Percentiles rank a stretch among this genome's conserved stretches.
Conservation (phyloP, 2,329 filamentous ascomycete species). For the Diaporthe destruens region DNA sequence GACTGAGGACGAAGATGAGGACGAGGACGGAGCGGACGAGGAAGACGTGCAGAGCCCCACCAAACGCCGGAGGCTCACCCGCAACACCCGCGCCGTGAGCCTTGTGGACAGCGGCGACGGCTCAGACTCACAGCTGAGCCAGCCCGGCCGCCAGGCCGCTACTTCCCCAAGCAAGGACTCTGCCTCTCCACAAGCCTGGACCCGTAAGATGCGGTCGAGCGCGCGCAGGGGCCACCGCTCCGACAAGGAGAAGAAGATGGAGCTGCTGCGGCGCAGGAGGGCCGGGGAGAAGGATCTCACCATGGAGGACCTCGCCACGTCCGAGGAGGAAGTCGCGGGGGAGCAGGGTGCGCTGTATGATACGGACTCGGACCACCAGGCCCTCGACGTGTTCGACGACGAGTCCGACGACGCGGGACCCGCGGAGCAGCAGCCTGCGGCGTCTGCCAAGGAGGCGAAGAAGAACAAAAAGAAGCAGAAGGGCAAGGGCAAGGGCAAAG, state of each 20-base stretch:
- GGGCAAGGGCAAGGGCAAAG: slow-evolving; percentile 39
- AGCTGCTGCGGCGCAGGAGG: slow-evolving; percentile 54
- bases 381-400: slow-evolving; percentile 51
- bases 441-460: slow-evolving; percentile 38
- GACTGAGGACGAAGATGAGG: slow-evolving; percentile 33
- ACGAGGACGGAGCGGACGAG: slow-evolving; percentile 35
- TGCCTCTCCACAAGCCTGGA: slow-evolving; percentile 24
- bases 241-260: slow-evolving; percentile 56
- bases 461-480: slow-evolving; percentile 41
- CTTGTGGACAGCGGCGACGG: slow-evolving; percentile 12
- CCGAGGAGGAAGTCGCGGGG: slow-evolving; percentile 59
- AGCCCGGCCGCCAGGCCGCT: slow-evolving; percentile 1
- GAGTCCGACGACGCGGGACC: slow-evolving; percentile 48
- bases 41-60: slow-evolving; percentile 46
- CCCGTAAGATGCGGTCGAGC: slow-evolving; percentile 36
- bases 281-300: slow-evolving; percentile 55
- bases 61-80: slow-evolving; percentile 47
- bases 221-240: slow-evolving; percentile 50
- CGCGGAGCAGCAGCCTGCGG: slow-evolving; percentile 18
- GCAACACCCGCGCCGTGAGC: slow-evolving; percentile 30
- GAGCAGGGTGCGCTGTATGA: slow-evolving; percentile 53
- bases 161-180: not conserved
- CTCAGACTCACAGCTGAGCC: slow-evolving; percentile 6
- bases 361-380: slow-evolving; percentile 49
- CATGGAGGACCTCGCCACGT: slow-evolving; percentile 47